Conservation (phyloP, 768 basidiomycete species). For the Suillus fuscotomentosus region DNA sequence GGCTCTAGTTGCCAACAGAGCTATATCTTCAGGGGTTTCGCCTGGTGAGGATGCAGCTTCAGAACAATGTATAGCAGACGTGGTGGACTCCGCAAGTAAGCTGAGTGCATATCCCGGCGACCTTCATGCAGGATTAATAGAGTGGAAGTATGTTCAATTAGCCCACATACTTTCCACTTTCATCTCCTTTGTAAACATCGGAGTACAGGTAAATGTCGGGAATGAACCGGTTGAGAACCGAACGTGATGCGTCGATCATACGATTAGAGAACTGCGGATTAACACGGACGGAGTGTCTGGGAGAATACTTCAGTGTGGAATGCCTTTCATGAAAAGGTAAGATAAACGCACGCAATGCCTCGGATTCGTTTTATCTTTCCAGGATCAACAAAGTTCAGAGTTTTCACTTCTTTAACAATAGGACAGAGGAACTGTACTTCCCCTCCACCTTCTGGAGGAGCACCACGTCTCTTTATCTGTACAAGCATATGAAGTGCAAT, state of each 20-base stretch:
- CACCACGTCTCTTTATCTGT: slow-evolving; percentile 95
- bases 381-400: slow-evolving; percentile 86
- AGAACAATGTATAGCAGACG: slow-evolving; percentile 81
- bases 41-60: slow-evolving; percentile 85
- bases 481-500: background rate
- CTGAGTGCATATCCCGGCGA: slow-evolving; percentile 96
- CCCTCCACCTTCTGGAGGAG: slow-evolving; percentile 88
- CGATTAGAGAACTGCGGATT: slow-evolving; percentile 97
- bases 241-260: slow-evolving; percentile 93
- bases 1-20: slow-evolving; percentile 72
- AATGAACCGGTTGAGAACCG: slow-evolving; percentile 92
- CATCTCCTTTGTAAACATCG: slow-evolving; percentile 96
- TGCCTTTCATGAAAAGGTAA: slow-evolving; percentile 2
- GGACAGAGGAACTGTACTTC: slow-evolving; percentile 95
- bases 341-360: slow-evolving; percentile 80
- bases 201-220: slow-evolving; percentile 98
- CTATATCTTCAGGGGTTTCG: slow-evolving; percentile 90
- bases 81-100: slow-evolving; percentile 89
- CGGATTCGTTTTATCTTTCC: slow-evolving; percentile 94
- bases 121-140: slow-evolving; percentile 38
- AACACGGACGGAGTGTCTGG: slow-evolving; percentile 92
- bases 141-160: background rate
- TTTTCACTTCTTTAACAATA: slow-evolving; percentile 86
- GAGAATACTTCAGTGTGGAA: background rate
- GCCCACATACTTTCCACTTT: slow-evolving; percentile 85